Evolutionary conservation across 2,329 filamentous ascomycete species (phyloP), one percentile per base, ranked within the genome.

Genomic region (Elsinoe arachidis): DNA sequence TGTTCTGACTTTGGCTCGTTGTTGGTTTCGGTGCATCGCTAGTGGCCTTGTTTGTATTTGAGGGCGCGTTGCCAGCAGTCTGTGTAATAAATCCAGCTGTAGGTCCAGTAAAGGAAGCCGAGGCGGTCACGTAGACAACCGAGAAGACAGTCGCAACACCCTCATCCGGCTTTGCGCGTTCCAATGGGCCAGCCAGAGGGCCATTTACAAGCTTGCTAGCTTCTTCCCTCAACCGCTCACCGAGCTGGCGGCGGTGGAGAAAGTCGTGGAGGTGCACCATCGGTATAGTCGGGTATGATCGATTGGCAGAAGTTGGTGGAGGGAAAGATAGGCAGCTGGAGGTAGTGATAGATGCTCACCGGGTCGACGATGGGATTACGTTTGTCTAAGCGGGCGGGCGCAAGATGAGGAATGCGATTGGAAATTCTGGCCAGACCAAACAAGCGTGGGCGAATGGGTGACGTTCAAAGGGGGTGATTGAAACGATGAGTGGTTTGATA

Each of bases 91-190:
- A 70, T 37, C 66, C 63, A 33, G 66, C 68, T 1, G 61, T 64
- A 7, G 73, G 69, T 34, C 79, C 80, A 21, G 70, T 67, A 62
- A 83, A 83, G 44, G 78, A 80, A 58, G 74, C 67, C 21, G 72
- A 65, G 15, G 76, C 70, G 0, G 80, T 83, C 49, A 80, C 73
- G 67, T 81, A 82, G 57, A 83, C 75, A 23, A 79, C 68, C 3
- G 69, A 70, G 19, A 71, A 66, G 30, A 72, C 65, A 1, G 72
- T 73, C 26, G 67, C 63, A 53, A 66, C 58, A 54, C 61, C 61
- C 15, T 61, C 52, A 38, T 64, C 58, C 17, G 53, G 11, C 37
- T 44, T 55, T 33, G 21, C 39, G 53, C 53, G 37, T 19, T 49
- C 14, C 12, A 21, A 14, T 11, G 15, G 33, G 19, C 39, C 19